These are phyloP conservation scores for Peziza echinospora DNA, from an alignment of 495 filamentous ascomycete genomes.

Conservation along the genomic window DNA sequence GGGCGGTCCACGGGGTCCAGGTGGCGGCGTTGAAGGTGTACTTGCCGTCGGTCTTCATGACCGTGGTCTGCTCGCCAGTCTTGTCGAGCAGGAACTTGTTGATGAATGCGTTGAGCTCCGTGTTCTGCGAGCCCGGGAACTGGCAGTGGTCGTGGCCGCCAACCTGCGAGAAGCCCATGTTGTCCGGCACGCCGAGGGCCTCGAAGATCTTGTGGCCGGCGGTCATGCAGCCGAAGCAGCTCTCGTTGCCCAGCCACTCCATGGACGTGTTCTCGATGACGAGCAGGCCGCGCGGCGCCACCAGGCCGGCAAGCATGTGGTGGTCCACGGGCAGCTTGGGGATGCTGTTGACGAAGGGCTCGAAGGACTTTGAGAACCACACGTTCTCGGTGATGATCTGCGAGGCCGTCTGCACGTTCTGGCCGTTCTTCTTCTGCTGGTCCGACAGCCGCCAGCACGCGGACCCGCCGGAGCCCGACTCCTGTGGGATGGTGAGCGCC, in stretches of 20 bases:
- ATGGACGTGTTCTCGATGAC: conserved; percentile 31
- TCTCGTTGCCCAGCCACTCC: conserved; percentile 31
- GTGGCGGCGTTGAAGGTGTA: conserved; percentile 19
- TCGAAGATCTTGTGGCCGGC: conserved; percentile 29
- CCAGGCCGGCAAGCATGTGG: conserved; percentile 27
- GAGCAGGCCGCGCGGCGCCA: conserved; percentile 27
- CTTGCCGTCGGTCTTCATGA: conserved; percentile 20
- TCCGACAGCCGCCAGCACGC: conserved; percentile 32
- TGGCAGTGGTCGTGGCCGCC: conserved; percentile 32
- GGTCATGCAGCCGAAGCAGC: conserved; percentile 33
- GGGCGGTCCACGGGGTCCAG: conserved; percentile 26
- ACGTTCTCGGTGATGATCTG: conserved; percentile 31
- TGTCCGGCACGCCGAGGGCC: conserved; percentile 25
- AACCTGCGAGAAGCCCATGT: conserved; percentile 31
- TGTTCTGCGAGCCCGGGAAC: conserved; percentile 28
- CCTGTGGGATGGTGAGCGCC: conserved; percentile 31
- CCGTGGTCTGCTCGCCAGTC: conserved; percentile 14
- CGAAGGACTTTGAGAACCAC: conserved; percentile 28
- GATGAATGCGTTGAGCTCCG: conserved; percentile 33
- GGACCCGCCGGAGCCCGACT: conserved; percentile 28
- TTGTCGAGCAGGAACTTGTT: conserved; percentile 29
- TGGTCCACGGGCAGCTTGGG: conserved; percentile 28
- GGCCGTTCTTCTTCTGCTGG: conserved; percentile 22
- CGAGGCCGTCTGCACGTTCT: conserved; percentile 29
- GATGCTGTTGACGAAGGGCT: conserved; percentile 23